phyloP scores from a whole-genome alignment of 75 land plant species.

The Larix kaempferi region DNA sequence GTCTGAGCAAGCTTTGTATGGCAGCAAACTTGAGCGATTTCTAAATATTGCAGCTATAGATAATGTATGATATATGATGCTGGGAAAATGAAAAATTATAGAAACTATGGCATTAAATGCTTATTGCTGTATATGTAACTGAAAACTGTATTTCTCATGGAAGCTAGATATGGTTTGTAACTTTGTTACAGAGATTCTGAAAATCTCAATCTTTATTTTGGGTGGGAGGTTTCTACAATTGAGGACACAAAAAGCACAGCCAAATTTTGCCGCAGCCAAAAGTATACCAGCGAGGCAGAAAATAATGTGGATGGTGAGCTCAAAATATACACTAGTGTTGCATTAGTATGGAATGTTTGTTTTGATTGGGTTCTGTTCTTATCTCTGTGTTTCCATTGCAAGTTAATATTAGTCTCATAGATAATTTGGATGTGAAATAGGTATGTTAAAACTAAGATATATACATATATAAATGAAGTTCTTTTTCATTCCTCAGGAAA shows the following conservation, averaged over 20 bases:
- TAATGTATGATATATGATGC: no score
- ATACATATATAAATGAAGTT: no score
- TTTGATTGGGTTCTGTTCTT: neutral
- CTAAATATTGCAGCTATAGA: no score
- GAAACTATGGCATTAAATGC: no score
- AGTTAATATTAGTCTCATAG: neutral
- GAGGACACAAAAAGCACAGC: constrained; percentile 22
- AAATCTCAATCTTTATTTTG: constrained; percentile 23
- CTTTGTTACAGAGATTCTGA: neutral
- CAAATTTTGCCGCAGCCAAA: constrained; percentile 14
- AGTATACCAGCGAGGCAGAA: constrained; percentile 9
- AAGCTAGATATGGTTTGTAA: no score
- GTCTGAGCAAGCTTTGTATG: no score
- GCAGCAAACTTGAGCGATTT: no score
- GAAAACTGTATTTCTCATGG: no score
- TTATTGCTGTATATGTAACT: no score
- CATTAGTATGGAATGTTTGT: neutral
- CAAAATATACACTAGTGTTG: neutral
- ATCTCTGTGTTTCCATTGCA: neutral
- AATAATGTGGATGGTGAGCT: neutral
- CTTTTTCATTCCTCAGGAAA: constrained; percentile 1
- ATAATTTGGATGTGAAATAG: neutral
- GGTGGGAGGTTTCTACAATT: constrained; percentile 22
- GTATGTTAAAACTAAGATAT: neutral
- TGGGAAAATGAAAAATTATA: no score